A percentile compares a stretch with the other conserved stretches of the same genome.
These are phyloP conservation scores for Haplographium delicatum DNA, from an alignment of 495 filamentous ascomycete genomes.

Conservation along the genomic window DNA sequence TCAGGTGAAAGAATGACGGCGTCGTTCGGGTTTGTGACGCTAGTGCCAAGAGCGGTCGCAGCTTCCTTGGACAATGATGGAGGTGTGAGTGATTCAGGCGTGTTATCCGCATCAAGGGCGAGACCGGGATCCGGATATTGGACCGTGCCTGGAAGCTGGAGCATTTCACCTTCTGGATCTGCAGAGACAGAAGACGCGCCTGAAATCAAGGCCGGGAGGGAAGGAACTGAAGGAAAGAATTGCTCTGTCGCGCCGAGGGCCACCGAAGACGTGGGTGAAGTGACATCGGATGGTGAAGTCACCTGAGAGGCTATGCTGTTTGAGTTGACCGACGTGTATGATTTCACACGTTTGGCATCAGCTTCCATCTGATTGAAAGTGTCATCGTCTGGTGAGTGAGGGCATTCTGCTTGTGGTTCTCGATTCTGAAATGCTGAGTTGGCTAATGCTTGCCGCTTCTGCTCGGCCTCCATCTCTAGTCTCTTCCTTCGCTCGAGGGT, in stretches of 20 bases:
- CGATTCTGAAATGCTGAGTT: neutral
- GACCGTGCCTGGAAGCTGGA: conserved; percentile 42
- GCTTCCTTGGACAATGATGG: conserved; percentile 28
- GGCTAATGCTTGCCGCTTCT: conserved; percentile 6
- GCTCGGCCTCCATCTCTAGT: conserved; percentile 18
- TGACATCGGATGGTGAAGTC: conserved; percentile 46
- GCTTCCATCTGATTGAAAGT: conserved; percentile 23
- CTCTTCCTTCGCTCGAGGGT: conserved; percentile 23
- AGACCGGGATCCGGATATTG: conserved; percentile 19
- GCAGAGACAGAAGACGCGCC: conserved; percentile 77
- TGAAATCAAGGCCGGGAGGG: conserved; percentile 69
- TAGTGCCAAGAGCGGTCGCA: conserved; percentile 23
- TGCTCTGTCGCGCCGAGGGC: conserved; percentile 52
- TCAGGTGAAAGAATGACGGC: conserved; percentile 20
- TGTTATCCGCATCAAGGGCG: conserved; percentile 37
- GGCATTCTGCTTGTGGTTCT: conserved; percentile 29
- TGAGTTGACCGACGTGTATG: conserved; percentile 41
- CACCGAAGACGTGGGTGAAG: conserved; percentile 50
- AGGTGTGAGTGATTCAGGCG: conserved; percentile 49
- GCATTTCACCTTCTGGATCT: conserved; percentile 49
- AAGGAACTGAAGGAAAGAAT: conserved; percentile 68
- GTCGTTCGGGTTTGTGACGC: neutral
- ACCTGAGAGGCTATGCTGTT: conserved; percentile 37
- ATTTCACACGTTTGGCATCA: conserved; percentile 33
- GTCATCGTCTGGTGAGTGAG: conserved; percentile 49